Evolutionary conservation across 805 yeast species (phyloP), one percentile per base, ranked within the genome.

Genomic region (Candida xiaguanensis): DNA sequence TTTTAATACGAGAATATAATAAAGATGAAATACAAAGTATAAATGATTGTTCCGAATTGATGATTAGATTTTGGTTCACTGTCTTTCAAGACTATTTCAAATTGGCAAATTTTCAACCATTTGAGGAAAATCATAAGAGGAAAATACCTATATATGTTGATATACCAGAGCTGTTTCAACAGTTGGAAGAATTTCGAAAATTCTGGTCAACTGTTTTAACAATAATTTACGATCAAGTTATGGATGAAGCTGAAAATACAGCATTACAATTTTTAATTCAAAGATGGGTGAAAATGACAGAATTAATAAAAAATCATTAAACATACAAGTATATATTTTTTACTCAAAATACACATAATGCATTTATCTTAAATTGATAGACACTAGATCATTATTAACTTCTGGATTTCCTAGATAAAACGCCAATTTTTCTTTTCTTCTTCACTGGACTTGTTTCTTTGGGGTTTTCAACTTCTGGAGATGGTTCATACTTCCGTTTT

Each of bases 41-140:
- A n/a, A 36, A 30, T 2, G 78, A 72, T 40, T 70, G 78, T 16
- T 56, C 74, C 2, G 47, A 56, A 1, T 56, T 63, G 4, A 52
- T 85, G 11, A 58, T 60, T 6, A 54, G 74, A 46, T 77, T 66
- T 49, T 72, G 80, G 73, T 52, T 77, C 1, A 70, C 88, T 1
- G 82, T 77, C 1, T 85, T 85, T 51, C 55, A 72, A 3, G 75
- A 65, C 2, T 74, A 70, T 41, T 75, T 82, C 41, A 44, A 50
- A 13, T 27, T 7, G 23, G 45, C 23, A 35, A 33, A 33, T 5
- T 42, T 47, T 13, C 40, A 30, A 11, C 59, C 61, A 2, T 60
- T 53, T 35, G 49, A 45, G 13, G 52, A 44, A 39, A 20, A 19
- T 20, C 52, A 38, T 12, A 29, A 41, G 17, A 19, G 32, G 39